Base-by-base conservation (phyloP, 2,329 filamentous ascomycete species). In the Zymoseptoria tritici region DNA sequence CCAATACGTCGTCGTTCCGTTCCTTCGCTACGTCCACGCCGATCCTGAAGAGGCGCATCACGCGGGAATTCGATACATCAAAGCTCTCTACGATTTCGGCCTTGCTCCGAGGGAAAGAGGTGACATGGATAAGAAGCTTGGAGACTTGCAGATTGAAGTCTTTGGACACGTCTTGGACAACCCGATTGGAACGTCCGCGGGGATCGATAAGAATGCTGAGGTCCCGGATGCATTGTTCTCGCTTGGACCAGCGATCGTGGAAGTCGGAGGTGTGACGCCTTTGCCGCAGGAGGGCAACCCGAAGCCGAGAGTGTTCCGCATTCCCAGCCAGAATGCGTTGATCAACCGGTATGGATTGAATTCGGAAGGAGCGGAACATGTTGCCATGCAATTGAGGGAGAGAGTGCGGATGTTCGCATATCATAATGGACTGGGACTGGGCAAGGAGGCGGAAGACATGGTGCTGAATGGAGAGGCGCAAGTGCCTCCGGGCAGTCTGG, bases 291-390 rank as follows among this genome's bases (percentile, higher is more conserved):
- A 83, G 5, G 94, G 94, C 7, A 99, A 99, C 75, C 86, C 89
- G 0, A 87, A 85, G 67, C 92, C 93, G 1, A 85, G 94, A 64
- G 89, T 97, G 24, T 99, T 96, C 77, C 85, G 94, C 21, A 78
- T 97, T 5, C 87, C 90, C 0, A 86, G 85, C 31, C 85, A 96
- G 64, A 87, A 95, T 66, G 91, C 90, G 16, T 81, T 99, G 73
- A 90, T 99, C 74, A 99, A 99, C 75, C 86, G 94, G 46, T 99
- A 97, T 76, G 94, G 94, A 0, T 85, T 99, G 68, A 97, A 97
- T 77, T 96, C 90, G 11, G 83, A 88, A 61, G 94, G 94, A 20
- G 92, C 92, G 1, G 93, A 96, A 71, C 84, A 87, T 68, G 89
- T 97, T 76, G 92, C 93, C 1, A 85, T 85, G 67, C 82, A 86